Evolutionary conservation across 768 basidiomycete species (phyloP).

Genomic region (Kwoniella newhampshirensis): DNA sequence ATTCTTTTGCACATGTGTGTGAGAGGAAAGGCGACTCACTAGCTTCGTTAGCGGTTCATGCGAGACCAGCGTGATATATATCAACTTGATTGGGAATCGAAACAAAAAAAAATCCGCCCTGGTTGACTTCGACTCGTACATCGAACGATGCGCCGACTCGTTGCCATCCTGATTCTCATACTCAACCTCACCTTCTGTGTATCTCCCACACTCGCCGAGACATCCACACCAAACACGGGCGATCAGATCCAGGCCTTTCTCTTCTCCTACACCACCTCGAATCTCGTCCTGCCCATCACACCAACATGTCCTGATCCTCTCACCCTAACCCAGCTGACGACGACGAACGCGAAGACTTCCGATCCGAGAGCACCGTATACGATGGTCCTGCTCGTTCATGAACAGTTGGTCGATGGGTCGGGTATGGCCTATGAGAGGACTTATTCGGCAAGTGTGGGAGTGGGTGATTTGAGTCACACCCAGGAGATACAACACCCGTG

Average conservation of each 20-base stretch:
- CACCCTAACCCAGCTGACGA: conserved; percentile 20
- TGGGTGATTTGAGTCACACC: conserved; percentile 26
- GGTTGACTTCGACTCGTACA: no score
- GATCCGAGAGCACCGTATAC: conserved; percentile 40
- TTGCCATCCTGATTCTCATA: background rate
- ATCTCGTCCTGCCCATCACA: conserved; percentile 28
- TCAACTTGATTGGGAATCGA: no score
- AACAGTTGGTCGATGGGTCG: conserved; percentile 33
- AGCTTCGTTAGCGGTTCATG: no score
- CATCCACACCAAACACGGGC: conserved; percentile 38
- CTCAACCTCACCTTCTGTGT: no score
- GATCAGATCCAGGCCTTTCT: conserved; percentile 35
- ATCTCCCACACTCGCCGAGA: conserved; percentile 18
- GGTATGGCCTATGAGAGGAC: conserved; percentile 27
- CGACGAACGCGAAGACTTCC: conserved; percentile 19
- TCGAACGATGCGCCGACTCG: no score
- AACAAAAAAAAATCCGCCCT: no score
- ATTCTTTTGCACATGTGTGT: no score
- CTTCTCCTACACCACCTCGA: conserved; percentile 25
- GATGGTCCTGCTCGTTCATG: conserved; percentile 36
- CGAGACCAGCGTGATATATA: no score
- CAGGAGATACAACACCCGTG: conserved; percentile 24
- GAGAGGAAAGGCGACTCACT: no score
- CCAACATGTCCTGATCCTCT: conserved; percentile 33
- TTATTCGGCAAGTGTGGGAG: conserved; percentile 29